Evolutionary conservation across 805 yeast genomes (phyloP), one percentile per base, ranked within the genome.

Genomic region (Candida lessepsii): DNA sequence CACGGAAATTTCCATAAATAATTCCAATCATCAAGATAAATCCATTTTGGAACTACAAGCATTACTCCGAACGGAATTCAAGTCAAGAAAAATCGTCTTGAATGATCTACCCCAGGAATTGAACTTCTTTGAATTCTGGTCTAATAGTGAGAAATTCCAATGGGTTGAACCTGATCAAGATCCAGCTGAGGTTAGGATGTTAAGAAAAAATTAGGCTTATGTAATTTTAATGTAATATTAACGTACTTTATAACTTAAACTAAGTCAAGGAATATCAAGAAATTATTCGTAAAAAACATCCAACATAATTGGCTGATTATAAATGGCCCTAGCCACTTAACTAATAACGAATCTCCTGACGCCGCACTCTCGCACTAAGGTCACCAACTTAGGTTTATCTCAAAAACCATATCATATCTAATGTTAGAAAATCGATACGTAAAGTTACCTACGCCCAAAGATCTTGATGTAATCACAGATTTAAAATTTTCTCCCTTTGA

Each of bases 91-190:
- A 34, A 61, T 71, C 57, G 64, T 58, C 4, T 58, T 70, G 10
- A 67, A 67, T 27, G 62, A 62, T 26, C 43, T 65, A 17, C 58
- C 57, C 3, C 66, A 66, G 40, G 74, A 68, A 40, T 40, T 56
- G 17, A 49, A 56, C 36, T 63, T 65, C 38, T 41, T 67, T 24
- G 70, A 67, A 27, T 67, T 56, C 33, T 68, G 71, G 70, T 34
- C 53, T 13, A 56, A 56, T 29, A 70, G 69, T 18, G 69, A 61
- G 15, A 49, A 49, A 30, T 69, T 59, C 39, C 61, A 52, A 31
- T 69, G 74, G 74, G 70, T 61, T 2, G 74, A 69, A 41, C 73
- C 74, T 3, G 74, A 69, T 41, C 74, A 69, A 47, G 74, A 69
- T 44, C 74, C 74, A 4, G 71, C 69, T 1, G 73, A 68, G 40